Base-by-base conservation (phyloP, 768 basidiomycete genomes). In the Tricholoma terreum region DNA sequence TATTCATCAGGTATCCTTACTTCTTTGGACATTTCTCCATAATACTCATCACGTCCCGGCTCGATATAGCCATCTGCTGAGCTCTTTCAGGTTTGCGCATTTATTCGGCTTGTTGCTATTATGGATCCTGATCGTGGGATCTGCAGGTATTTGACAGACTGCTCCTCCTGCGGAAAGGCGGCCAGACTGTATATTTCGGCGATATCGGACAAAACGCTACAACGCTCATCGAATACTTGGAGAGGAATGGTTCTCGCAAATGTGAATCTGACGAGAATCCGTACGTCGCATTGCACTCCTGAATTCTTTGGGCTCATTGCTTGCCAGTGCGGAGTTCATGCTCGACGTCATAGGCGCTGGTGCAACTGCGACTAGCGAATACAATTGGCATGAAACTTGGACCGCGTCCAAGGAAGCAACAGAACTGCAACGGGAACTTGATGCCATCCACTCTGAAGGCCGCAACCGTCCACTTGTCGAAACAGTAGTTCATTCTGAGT, bases 301-400 rank as follows among this genome's bases (percentile, higher is more conserved):
- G 31, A 6, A 9, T 42, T 12, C 11, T 14, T 8, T 4, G 6
- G 22, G 14, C 33, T 17, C 36, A 6, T 46, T 7, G 22, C 19
- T 43, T 17, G 30, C 34, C 45, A 84, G 83, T 36, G 84, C 84
- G 24, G 84, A 84, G 59, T 85, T 79, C 57, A 84, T 84, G 76
- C 77, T 90, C n/a, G 84, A 86, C 27, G 86, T 84, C 43, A 90
- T 89, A 55, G 89, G 89, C n/a, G 87, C 89, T 31, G 89, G 89
- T 3, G 83, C 84, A 1, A 84, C 86, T 1, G 81, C 84, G 2
- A 74, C 77, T 14, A 83, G 77, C 54, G 61, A 62, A 14, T 70
- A 69, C 22, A 79, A 90, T 58, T 92, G 89, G 89, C 66, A 73
- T 43, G 60, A 68, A 9, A 67, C 80, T 19, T 92, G 88, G 87